phyloP scores from a whole-genome alignment of 192 early-diverging fungal species.

The Backusella tarrabulga region DNA sequence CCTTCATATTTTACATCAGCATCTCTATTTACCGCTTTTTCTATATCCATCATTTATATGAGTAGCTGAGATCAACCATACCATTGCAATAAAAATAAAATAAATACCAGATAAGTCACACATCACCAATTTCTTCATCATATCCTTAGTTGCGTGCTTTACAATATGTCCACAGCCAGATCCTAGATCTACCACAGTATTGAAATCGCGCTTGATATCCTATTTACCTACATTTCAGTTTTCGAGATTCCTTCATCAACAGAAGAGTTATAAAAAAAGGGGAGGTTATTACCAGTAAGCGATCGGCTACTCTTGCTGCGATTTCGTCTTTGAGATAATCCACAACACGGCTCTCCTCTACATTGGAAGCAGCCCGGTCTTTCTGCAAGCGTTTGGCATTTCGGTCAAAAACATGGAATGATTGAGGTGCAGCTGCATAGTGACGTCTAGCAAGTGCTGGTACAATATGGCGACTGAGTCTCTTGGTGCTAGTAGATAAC shows the following conservation, averaged over 20 bases:
- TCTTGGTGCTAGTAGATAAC: background rate
- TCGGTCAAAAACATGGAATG: slow-evolving; percentile 80
- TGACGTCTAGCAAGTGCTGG: background rate
- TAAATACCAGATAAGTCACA: slow-evolving; percentile 75
- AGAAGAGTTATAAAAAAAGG: background rate
- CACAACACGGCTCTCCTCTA: slow-evolving; percentile 58
- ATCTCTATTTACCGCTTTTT: slow-evolving; percentile 54
- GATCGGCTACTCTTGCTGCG: slow-evolving; percentile 83
- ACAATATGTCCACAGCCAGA: slow-evolving; percentile 85
- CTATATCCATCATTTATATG: slow-evolving; percentile 17
- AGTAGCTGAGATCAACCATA: background rate
- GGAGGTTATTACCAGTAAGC: slow-evolving; percentile 61
- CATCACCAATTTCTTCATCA: slow-evolving; percentile 83
- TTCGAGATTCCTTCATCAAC: background rate
- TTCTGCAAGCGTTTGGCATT: slow-evolving; percentile 73
- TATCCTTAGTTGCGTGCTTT: slow-evolving; percentile 79
- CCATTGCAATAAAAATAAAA: background rate
- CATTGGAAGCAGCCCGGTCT: slow-evolving; percentile 65
- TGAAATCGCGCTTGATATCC: slow-evolving; percentile 90
- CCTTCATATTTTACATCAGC: slow-evolving; percentile 38
- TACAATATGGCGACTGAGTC: background rate
- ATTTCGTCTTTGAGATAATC: slow-evolving; percentile 95
- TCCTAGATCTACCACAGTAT: slow-evolving; percentile 86
- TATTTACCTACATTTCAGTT: slow-evolving; percentile 22
- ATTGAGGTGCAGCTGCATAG: slow-evolving; percentile 15